Base-by-base conservation (phyloP, 1,284 basidiomycete species). In the Somion occarium region DNA sequence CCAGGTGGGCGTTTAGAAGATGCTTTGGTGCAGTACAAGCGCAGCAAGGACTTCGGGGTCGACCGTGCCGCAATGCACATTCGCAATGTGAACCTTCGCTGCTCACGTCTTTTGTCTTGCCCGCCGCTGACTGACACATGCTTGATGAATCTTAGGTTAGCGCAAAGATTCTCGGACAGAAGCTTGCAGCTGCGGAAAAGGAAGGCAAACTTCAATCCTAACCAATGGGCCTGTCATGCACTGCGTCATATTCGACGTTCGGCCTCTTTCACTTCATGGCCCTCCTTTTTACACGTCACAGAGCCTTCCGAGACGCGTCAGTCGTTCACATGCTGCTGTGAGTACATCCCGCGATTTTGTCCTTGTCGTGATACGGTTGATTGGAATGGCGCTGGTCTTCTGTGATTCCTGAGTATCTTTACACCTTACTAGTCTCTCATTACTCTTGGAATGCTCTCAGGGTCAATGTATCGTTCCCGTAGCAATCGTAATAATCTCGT, bases 21-120 rank as follows among this genome's bases (percentile, higher is more conserved):
- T 66, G 85, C 91, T 37, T 74, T 93, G 52, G 75, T 76, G 59
- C 80, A 91, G 64, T 94, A 94, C 72, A 84, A 88, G 67, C 79
- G 80, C 54, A 89, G 88, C 60, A 78, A 85, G 61, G 79, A 87
- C 44, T 78, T 76, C 58, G 91, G 91, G n/a, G 84, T 94, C 46
- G 88, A 91, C 60, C 83, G 88, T 47, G 91, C 91, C 30, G 81
- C 82, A n/a, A 76, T 91, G 64, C 89, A 94, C 65, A 86, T 93
- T 53, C 81, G 91, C 57, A 93, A 93, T 69, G 89, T 90, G 30
- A 34, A 34, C 30, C 30, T 34, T 15, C 30, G 7, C 30, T 34
- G 7, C 30, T 34, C 30, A 60, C 56, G 54, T 51, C 38, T 50
- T 20, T 44, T 53, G 37, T 34, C 30, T 53, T 42, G 23, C 38